Base-by-base conservation (phyloP, 352 stramenopile genomes). In the Phytophthora foliorum region DNA sequence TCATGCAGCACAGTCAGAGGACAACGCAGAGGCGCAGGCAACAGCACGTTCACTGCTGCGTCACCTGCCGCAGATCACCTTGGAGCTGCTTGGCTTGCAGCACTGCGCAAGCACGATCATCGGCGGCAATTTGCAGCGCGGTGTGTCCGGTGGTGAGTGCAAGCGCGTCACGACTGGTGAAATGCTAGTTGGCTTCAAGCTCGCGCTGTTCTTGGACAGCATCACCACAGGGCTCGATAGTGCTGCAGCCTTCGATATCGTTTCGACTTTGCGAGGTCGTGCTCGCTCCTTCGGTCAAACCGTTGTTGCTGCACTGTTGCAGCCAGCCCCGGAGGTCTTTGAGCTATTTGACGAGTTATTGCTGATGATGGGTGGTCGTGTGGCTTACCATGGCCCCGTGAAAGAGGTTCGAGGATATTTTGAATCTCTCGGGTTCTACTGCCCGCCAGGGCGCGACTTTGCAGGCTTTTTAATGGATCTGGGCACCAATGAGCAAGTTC, bases 151-250 rank as follows among this genome's bases (percentile, higher is more conserved):
- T 38, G 93, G 93, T 17, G 93, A 98, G 74, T 87, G 84, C 38
- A 98, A 97, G 69, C 79, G 93, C 27, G 81, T 97, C 7, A 97
- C 94, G 32, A 95, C 90, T 45, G 89, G 85, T 19, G 91, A 92
- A 58, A 93, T 97, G 71, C 63, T 97, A 10, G 72, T 97, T 1
- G 94, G 88, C 0, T 80, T 92, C 62, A 88, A 89, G 22, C 45
- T 73, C 11, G 77, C 92, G 2, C 49, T 93, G 10, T 63, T 97
- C 24, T 71, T 97, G 45, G 93, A 98, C 75, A 74, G 76, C 29
- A 84, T 89, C 53, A 83, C 66, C n/a, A 90, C 81, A 0, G 82
- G 82, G 3, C 63, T 90, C 10, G 82, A 90, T 53, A 82, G 73
- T 21, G 80, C 82, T 32, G 77, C 80, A 34, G 85, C 82, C 17